phyloP scores from a whole-genome alignment of 345 rosid genomes.

The Bruguiera gymnorhiza region DNA sequence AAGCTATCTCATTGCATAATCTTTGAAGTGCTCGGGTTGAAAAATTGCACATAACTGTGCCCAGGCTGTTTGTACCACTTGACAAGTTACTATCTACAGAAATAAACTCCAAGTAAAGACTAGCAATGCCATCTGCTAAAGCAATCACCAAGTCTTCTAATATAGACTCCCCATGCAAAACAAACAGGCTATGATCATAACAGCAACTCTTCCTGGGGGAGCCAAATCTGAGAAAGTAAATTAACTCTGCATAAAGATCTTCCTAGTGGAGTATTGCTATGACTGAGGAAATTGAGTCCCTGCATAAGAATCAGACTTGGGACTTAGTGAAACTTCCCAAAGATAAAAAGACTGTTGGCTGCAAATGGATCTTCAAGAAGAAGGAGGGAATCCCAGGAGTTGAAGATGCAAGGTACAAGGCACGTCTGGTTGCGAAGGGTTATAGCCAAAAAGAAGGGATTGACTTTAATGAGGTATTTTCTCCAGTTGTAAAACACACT shows the following conservation, averaged over 20 bases:
- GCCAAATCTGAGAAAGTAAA: conserved; percentile 61
- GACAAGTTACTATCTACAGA: conserved; percentile 81
- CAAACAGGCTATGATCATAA: conserved; percentile 53
- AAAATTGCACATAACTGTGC: conserved; percentile 58
- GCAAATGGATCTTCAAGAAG: no score
- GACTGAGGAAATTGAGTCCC: no score
- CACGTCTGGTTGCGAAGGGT: no score
- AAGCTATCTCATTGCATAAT: conserved; percentile 87
- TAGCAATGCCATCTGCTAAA: conserved; percentile 82
- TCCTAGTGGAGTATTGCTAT: no score
- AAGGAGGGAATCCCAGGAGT: no score
- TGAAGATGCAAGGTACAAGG: no score
- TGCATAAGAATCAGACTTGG: no score
- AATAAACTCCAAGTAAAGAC: conserved; percentile 78
- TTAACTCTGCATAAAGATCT: conserved; percentile 74
- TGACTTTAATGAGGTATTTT: no score
- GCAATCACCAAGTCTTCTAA: conserved; percentile 87
- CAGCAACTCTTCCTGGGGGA: conserved; percentile 58
- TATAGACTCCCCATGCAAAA: conserved; percentile 57
- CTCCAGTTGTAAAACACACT: no score
- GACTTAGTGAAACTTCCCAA: no score
- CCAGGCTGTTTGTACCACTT: conserved; percentile 53
- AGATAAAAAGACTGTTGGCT: no score
- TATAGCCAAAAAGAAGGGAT: no score
- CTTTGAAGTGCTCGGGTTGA: conserved; percentile 87